Evolutionary conservation across 139 green algal genomes (phyloP), one percentile per base, ranked within the genome.

Genomic region (Chlorella vulgaris): DNA sequence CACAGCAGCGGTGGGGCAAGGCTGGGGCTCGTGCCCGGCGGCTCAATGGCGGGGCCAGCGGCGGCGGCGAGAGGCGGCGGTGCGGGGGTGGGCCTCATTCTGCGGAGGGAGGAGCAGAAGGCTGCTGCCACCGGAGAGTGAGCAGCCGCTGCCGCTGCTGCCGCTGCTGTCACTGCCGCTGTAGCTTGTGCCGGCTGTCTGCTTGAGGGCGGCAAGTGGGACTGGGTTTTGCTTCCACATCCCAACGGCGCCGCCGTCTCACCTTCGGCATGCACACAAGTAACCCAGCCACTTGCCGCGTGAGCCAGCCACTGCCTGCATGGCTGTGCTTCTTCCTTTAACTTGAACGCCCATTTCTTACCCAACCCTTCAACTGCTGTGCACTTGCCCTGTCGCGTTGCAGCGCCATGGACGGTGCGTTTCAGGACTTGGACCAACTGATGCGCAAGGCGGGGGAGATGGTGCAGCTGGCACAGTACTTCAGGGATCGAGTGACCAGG

Each of bases 381-480:
- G 39, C 68, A 76, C 26, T 43, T 47, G 31, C 6, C 22, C 15
- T 21, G 29, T 33, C 47, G 28, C 4, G 24, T 6, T 77, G 62
- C 83, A 89, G 85, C 76, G 74, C 80, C 7, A 31, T 91, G 31
- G 87, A 89, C 29, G 39, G 86, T 29, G 94, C 93, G 0, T 96
- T 97, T 79, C 60, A 69, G 51, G 94, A 97, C 84, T 80, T 97
- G 79, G 42, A 77, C 2, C 87, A 89, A 3, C 88, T 98, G 65
- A 97, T 97, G 94, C 71, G 68, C 24, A 91, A 90, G 80, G 95
- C 94, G 4, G 80, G 85, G 42, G 89, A 94, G 47, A 96, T 98
- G 92, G 93, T 98, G 35, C 62, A 85, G 24, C 88, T 98, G 47
- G 93, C 94, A 3, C 88, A 96, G 82, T 84, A 87, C 61, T 95